Evolutionary conservation across 345 rosid genomes (phyloP).

Genomic region (Eucalyptus pumila): DNA sequence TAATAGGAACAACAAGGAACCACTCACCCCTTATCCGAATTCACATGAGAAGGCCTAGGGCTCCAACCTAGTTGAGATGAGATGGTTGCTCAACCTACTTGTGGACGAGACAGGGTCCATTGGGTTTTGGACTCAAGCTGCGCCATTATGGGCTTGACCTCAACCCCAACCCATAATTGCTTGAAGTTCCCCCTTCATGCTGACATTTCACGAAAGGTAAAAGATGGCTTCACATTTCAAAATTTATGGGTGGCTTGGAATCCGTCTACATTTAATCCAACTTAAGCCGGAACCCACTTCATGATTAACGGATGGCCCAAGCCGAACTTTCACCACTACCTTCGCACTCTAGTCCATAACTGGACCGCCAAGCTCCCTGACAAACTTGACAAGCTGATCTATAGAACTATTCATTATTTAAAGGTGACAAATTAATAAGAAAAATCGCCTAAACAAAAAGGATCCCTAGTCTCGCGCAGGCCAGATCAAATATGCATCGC

Average conservation of each 20-base stretch:
- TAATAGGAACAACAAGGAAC: no score
- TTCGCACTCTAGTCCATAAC: not conserved
- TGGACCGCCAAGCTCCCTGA: not conserved
- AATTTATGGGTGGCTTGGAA: not conserved
- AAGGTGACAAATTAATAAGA: not conserved
- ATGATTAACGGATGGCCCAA: not conserved
- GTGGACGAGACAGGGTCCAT: not conserved
- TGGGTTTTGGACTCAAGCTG: not conserved
- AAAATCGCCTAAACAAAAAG: not conserved
- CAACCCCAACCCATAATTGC: not conserved
- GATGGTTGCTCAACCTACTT: not conserved
- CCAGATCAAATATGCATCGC: fast-evolving
- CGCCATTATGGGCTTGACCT: not conserved
- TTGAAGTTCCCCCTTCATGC: not conserved
- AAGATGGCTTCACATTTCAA: not conserved
- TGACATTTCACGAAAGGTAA: not conserved
- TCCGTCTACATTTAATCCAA: not conserved
- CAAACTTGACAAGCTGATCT: not conserved
- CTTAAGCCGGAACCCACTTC: not conserved
- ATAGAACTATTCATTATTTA: not conserved
- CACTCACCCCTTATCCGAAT: no score
- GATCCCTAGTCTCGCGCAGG: fast-evolving
- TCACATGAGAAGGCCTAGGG: not conserved
- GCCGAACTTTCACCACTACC: not conserved
- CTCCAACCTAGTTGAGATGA: not conserved